Evolutionary conservation across 345 rosid genomes (phyloP).

Genomic region (Moricandia arvensis): DNA sequence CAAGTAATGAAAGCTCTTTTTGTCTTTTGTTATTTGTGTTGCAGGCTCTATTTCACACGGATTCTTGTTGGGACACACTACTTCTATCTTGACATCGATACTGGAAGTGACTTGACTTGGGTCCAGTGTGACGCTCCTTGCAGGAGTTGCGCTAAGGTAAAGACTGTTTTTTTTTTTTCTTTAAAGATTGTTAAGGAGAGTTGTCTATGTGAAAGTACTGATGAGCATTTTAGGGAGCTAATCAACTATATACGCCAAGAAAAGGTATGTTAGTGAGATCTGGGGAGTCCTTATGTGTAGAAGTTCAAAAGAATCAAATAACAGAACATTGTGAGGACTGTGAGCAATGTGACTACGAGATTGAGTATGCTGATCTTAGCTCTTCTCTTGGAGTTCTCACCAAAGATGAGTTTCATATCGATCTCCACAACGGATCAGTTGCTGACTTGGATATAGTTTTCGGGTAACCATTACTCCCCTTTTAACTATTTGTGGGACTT

Average conservation of each 20-base stretch:
- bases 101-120: conserved; percentile 97
- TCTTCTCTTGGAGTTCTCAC: conserved; percentile 91
- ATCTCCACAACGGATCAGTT: conserved; percentile 62
- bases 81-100: conserved; percentile 74
- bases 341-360: conserved; percentile 92
- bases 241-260: conserved; percentile 74
- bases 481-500: neutral
- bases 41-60: conserved; percentile 74
- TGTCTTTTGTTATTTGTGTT: neutral
- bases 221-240: conserved; percentile 64
- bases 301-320: conserved; percentile 60
- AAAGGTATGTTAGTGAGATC: conserved; percentile 51
- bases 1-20: conserved; percentile 19
- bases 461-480: conserved; percentile 47
- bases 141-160: conserved; percentile 87
- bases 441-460: conserved; percentile 59
- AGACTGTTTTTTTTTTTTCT: neutral
- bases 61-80: conserved; percentile 68
- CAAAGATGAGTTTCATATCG: conserved; percentile 69
- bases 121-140: conserved; percentile 97
- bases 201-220: neutral
- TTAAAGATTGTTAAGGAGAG: neutral
- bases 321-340: conserved; percentile 44
- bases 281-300: conserved; percentile 59
- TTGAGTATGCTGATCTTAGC: conserved; percentile 91